These are phyloP conservation scores for Blepharisma undulans DNA, from an alignment of 169 alveolate genomes.

Conservation along the genomic window DNA sequence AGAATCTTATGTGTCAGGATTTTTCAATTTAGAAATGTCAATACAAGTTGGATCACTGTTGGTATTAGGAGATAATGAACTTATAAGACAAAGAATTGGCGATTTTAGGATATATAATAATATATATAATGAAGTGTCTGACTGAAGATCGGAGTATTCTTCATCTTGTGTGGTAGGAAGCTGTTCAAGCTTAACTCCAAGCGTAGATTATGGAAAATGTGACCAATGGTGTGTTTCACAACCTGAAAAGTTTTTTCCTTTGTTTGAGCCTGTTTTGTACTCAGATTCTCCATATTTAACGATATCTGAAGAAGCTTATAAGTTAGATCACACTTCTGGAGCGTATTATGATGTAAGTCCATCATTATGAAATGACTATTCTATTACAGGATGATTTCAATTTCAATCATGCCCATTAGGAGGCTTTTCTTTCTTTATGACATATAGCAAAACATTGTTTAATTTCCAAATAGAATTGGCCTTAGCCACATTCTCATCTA, in stretches of 20 bases:
- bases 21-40: neutral
- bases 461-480: too few relatives aligned
- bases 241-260: neutral
- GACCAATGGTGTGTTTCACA: neutral
- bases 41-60: too few relatives aligned
- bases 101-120: neutral
- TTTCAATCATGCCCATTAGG: too few relatives aligned
- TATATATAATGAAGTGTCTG: neutral
- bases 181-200: neutral
- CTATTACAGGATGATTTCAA: neutral
- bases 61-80: too few relatives aligned
- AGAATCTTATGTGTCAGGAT: neutral
- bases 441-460: too few relatives aligned
- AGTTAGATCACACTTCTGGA: too few relatives aligned
- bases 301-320: too few relatives aligned
- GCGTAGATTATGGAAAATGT: neutral
- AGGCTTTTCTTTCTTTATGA: neutral
- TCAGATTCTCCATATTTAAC: neutral
- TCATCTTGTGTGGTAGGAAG: neutral
- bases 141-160: neutral
- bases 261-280: neutral
- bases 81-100: neutral
- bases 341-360: too few relatives aligned
- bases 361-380: neutral
- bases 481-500: too few relatives aligned